Conservation (phyloP, 257 asterid species). For the Solanum arcanum region DNA sequence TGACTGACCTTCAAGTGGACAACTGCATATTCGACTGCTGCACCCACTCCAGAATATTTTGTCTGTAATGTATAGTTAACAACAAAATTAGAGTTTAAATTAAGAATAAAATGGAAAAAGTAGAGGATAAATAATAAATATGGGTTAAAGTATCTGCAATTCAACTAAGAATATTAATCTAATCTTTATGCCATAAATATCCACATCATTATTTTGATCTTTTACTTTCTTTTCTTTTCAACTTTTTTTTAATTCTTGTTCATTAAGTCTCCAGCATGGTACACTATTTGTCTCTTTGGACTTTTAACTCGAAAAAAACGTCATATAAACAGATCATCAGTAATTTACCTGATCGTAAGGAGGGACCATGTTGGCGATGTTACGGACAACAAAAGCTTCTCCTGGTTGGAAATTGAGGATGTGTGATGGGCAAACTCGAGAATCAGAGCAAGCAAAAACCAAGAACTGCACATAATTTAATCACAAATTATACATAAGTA, state of each 20-base stretch:
- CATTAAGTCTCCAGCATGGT: background rate
- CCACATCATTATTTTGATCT: background rate
- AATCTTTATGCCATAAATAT: background rate
- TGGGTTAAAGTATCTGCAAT: background rate
- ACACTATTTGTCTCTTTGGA: background rate
- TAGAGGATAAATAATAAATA: background rate
- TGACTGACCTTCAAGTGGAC: slow-evolving; percentile 52
- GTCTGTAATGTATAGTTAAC: slow-evolving; percentile 24
- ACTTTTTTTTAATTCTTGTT: background rate
- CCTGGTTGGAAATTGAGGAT: slow-evolving; percentile 41
- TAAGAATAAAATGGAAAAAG: background rate
- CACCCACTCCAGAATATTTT: slow-evolving; percentile 72
- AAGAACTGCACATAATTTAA: slow-evolving; percentile 16
- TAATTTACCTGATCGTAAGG: slow-evolving; percentile 28
- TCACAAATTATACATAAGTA: background rate
- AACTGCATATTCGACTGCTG: slow-evolving; percentile 90
- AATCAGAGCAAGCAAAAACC: slow-evolving; percentile 43
- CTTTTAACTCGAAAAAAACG: background rate
- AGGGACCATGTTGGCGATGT: slow-evolving; percentile 49
- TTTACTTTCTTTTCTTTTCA: background rate
- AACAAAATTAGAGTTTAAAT: background rate
- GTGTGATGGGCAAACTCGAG: slow-evolving; percentile 41
- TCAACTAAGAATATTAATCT: background rate
- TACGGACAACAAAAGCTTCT: slow-evolving; percentile 38
- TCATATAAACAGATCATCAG: background rate